A percentile compares a stretch with the other conserved stretches of the same genome.
Conservation (phyloP, 148 eudicot species). For the Rhododendron molle region DNA sequence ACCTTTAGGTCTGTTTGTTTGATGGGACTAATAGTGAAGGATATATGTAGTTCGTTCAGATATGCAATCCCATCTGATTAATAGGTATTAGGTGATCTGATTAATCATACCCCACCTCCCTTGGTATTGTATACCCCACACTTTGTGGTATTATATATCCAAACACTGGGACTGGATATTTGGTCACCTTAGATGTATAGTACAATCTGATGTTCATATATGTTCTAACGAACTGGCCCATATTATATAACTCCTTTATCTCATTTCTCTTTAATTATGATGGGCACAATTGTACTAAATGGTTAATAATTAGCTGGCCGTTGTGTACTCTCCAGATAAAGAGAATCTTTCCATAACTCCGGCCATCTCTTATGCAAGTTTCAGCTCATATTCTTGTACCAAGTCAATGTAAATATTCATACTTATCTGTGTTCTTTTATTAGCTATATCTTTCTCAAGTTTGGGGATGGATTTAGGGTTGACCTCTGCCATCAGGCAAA, state of each 20-base stretch:
- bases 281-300: not conserved
- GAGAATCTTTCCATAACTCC: not conserved
- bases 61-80: not conserved
- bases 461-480: slow-evolving; percentile 56
- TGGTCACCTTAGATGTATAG: not conserved
- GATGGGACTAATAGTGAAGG: not conserved
- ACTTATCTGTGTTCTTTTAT: slow-evolving; percentile 7
- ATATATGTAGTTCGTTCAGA: not conserved
- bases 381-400: slow-evolving; percentile 2
- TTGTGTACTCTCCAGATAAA: not conserved
- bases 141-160: not conserved
- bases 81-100: not conserved
- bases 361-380: slow-evolving; percentile 1
- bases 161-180: not conserved
- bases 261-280: not conserved
- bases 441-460: slow-evolving; percentile 7
- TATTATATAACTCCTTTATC: not conserved
- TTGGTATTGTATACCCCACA: not conserved
- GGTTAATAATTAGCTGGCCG: not conserved
- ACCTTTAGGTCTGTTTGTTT: not conserved
- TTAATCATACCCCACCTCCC: not conserved
- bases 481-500: slow-evolving; percentile 91
- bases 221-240: not conserved
- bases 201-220: not conserved
- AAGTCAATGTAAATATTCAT: not conserved